Conservation (phyloP, 1,284 basidiomycete genomes). For the Fistulinella cinereoalba region DNA sequence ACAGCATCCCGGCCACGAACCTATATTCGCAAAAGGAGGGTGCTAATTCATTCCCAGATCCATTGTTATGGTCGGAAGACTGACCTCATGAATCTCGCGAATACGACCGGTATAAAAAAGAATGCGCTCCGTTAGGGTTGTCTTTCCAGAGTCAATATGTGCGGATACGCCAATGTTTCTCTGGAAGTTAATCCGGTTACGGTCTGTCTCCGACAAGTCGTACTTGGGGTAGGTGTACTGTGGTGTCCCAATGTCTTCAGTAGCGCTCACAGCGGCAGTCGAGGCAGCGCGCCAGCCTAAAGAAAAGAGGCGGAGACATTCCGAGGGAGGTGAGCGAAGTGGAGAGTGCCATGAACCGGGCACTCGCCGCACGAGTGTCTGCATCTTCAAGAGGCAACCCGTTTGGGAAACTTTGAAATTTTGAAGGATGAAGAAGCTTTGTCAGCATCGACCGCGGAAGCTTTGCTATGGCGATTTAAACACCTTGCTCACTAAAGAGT, state of each 20-base stretch:
- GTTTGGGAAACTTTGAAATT: constrained; percentile 6
- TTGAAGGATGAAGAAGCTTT: background rate
- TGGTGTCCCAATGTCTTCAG: constrained; percentile 9
- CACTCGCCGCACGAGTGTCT: constrained; percentile 23
- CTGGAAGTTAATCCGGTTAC: constrained; percentile 58
- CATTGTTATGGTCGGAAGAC: constrained; percentile 19
- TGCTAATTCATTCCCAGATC: background rate
- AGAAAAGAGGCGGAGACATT: background rate
- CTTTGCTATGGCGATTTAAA: too few species aligned
- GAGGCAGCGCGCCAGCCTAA: constrained; percentile 27
- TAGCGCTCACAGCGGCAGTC: constrained; percentile 18
- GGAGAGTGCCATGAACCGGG: constrained; percentile 27
- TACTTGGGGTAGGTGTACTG: constrained; percentile 35
- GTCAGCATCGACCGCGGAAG: background rate
- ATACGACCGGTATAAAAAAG: constrained; percentile 97
- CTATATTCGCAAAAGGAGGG: constrained; percentile 34
- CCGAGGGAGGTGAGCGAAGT: constrained; percentile 15
- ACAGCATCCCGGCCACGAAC: constrained; percentile 92
- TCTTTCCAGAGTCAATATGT: constrained; percentile 98
- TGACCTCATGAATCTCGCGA: constrained; percentile 94
- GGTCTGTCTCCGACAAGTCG: constrained; percentile 57
- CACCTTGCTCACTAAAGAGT: too few species aligned
- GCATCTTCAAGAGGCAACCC: constrained; percentile 22
- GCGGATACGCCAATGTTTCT: constrained; percentile 86
- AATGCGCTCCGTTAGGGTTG: constrained; percentile 96